Percentiles rank a stretch among this genome's conserved stretches.
These are phyloP conservation scores for Termitomyces sp. DNA, from an alignment of 768 basidiomycete genomes.

Conservation along the genomic window DNA sequence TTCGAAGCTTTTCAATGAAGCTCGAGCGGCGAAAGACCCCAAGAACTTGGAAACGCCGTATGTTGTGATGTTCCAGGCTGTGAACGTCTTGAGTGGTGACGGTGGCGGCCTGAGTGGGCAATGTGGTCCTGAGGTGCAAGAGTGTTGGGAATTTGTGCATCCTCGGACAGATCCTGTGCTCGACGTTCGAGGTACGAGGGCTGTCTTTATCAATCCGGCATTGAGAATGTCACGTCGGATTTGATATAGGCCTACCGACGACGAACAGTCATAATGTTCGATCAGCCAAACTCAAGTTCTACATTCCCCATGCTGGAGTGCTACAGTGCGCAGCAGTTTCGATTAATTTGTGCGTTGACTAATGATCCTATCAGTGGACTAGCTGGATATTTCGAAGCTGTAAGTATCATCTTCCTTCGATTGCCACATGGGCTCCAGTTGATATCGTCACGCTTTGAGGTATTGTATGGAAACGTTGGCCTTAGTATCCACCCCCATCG, in stretches of 20 bases:
- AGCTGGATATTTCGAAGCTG: conserved; percentile 96
- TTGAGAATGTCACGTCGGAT: neutral
- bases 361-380: conserved; percentile 48
- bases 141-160: conserved; percentile 98
- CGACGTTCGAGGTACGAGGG: conserved; percentile 54
- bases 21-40: conserved; percentile 53
- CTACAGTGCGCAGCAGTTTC: conserved; percentile 49
- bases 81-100: conserved; percentile 81
- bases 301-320: conserved; percentile 91
- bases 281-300: conserved; percentile 79
- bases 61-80: conserved; percentile 97
- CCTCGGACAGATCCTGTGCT: conserved; percentile 76
- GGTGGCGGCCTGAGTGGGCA: conserved; percentile 53
- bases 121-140: conserved; percentile 83
- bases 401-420: conserved; percentile 13
- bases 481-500: conserved; percentile 91
- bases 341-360: neutral
- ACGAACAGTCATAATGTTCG: conserved; percentile 97
- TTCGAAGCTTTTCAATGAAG: conserved; percentile 86
- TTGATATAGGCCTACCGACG: conserved; percentile 66
- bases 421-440: neutral
- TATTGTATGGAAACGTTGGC: conserved; percentile 84
- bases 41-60: conserved; percentile 92
- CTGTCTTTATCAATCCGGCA: too few species aligned
- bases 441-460: conserved; percentile 17